Conservation (phyloP, 805 yeast species). For the Ogataea nakhonphanomensis region DNA sequence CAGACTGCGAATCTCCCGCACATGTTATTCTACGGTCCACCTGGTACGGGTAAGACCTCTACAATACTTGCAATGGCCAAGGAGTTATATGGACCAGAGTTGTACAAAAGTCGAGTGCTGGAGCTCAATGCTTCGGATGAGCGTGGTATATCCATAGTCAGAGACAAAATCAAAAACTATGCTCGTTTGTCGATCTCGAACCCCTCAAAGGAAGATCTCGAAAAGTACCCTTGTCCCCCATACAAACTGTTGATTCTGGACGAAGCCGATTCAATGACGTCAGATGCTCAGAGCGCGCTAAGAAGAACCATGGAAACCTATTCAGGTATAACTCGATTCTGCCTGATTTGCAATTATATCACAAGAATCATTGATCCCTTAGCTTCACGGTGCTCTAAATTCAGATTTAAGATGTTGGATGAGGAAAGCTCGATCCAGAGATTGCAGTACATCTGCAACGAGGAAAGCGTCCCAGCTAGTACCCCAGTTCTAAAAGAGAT, state of each 20-base stretch:
- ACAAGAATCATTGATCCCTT: slow-evolving; percentile 95
- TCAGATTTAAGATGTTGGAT: slow-evolving; percentile 80
- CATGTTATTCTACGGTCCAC: slow-evolving; percentile 90
- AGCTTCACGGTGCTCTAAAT: slow-evolving; percentile 94
- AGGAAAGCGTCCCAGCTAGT: slow-evolving; percentile 41
- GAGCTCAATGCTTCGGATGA: slow-evolving; percentile 91
- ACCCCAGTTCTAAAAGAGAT: slow-evolving; percentile 61
- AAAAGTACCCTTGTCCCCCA: slow-evolving; percentile 91
- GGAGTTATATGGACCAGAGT: slow-evolving; percentile 71
- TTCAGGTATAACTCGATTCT: slow-evolving; percentile 86
- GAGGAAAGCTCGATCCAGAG: slow-evolving; percentile 66
- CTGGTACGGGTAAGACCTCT: slow-evolving; percentile 91
- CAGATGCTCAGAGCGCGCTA: slow-evolving; percentile 93
- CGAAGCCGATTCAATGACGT: slow-evolving; percentile 97
- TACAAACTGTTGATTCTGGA: slow-evolving; percentile 89
- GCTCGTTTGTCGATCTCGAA: slow-evolving; percentile 83
- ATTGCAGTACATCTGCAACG: slow-evolving; percentile 54
- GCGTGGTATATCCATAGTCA: slow-evolving; percentile 82
- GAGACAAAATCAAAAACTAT: slow-evolving; percentile 81
- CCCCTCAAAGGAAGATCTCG: slow-evolving; percentile 65
- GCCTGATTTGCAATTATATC: slow-evolving; percentile 92
- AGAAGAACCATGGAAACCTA: slow-evolving; percentile 93
- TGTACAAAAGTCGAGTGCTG: slow-evolving; percentile 66
- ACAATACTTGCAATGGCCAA: slow-evolving; percentile 80
- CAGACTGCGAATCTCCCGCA: slow-evolving; percentile 84